Evolutionary conservation across 2,329 filamentous ascomycete genomes (phyloP), one percentile per base, ranked within the genome.

Genomic region (Aurifilum marmelostoma): DNA sequence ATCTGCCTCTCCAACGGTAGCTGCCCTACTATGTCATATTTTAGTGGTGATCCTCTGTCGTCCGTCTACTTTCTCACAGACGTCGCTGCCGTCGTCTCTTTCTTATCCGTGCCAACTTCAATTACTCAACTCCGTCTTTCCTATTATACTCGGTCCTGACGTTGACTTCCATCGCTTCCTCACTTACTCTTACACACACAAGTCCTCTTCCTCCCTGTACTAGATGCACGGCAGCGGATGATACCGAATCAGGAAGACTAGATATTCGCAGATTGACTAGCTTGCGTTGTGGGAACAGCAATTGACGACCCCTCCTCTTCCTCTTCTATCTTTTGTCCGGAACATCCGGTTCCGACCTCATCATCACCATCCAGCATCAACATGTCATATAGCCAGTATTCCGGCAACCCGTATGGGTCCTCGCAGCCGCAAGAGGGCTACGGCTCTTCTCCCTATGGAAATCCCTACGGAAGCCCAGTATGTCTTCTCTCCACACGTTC

Each of bases 361-460:
- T 50, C 65, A 24, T 58, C 34, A 43, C 32, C 27, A 37, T 34
- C 24, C 34, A 43, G 12, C 39, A 50, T 41, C 66, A 72, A 52
- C 39, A 77, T 74, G 75, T 74, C 73, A 21, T 73, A 75, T 71
- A 71, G 71, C 50, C 73, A 75, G 52, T 66, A 72, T 43, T 67
- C 69, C 43, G 69, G 69, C 7, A 69, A 65, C 50, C 63, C 70
- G 76, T 76, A 72, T 67, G 73, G 66, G 72, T 73, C 63, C 77
- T 78, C 71, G 76, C 78, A 11, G 37, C 32, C 69, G 43, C 52
- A 67, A 12, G 69, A 69, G 69, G 69, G 67, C 54, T 64, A 71
- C 24, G 50, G 58, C 5, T 32, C 50, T 43, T 18, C 37, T 39
- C 60, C 61, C 63, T 72, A 71, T 34, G 60, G 50, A 52, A 66